A percentile compares a stretch with the other conserved stretches of the same genome.
These are phyloP conservation scores for Acanthochlamys bracteata DNA, from an alignment of 106 monocot species.

Conservation along the genomic window DNA sequence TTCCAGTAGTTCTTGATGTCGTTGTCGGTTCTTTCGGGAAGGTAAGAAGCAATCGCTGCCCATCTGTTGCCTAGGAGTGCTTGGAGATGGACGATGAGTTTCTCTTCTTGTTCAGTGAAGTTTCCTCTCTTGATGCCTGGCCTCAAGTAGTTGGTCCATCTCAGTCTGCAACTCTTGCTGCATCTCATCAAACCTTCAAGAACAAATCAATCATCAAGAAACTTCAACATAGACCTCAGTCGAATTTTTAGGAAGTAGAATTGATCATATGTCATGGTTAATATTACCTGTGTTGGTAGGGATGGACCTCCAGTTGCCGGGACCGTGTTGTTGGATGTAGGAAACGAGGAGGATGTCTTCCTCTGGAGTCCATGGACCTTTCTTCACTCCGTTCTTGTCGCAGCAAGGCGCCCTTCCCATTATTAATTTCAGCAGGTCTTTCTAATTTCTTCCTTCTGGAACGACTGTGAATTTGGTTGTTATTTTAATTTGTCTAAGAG, in stretches of 20 bases:
- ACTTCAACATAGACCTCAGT: neutral
- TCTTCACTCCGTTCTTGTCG: constrained; percentile 37
- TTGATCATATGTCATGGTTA: neutral
- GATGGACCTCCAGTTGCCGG: constrained; percentile 33
- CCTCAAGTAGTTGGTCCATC: constrained; percentile 42
- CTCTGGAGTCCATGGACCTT: constrained; percentile 41
- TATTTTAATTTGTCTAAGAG: no score
- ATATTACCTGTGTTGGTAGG: constrained; percentile 21
- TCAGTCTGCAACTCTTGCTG: constrained; percentile 45
- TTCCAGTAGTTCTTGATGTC: constrained; percentile 50
- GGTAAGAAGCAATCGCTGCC: constrained; percentile 44
- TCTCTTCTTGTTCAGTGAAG: constrained; percentile 31
- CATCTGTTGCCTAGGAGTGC: constrained; percentile 39
- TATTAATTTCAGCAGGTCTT: no score
- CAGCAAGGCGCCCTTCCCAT: constrained; percentile 44
- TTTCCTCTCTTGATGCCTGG: constrained; percentile 35
- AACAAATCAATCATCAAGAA: neutral
- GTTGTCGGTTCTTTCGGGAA: constrained; percentile 39
- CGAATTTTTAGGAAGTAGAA: neutral
- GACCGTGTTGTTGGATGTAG: constrained; percentile 39
- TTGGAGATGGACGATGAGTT: constrained; percentile 39
- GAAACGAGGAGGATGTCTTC: constrained; percentile 33
- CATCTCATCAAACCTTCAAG: constrained; percentile 23
- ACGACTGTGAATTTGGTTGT: no score
- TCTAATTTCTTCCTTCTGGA: no score